Base-by-base conservation (phyloP, 1,284 basidiomycete species). In the Cutaneotrichosporon spelunceum region DNA sequence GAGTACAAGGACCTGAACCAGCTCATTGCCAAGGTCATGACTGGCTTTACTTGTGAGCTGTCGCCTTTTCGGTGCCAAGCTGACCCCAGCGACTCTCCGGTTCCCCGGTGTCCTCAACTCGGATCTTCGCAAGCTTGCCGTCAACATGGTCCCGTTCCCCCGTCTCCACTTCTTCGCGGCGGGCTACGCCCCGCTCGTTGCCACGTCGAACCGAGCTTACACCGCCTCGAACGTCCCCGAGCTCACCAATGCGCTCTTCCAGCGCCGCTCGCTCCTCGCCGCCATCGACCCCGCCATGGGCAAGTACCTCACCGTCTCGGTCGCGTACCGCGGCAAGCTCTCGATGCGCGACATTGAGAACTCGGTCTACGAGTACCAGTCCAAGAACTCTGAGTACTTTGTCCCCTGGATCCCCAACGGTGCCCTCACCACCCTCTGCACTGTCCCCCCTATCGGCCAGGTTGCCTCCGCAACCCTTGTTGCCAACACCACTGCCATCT, bases 31-130 rank as follows among this genome's bases (percentile, higher is more conserved):
- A 86, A 92, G 70, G 96, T 98, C 79, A 99, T 99, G 96, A 93
- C 91, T 56, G 95, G 95, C 68, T 62, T 74, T 60, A 75, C 30
- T 29, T 55, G 34, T 39, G 26, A 24, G 36, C 33, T 47, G 10
- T 9, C 13, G 16, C 10, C 13, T 3, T 13, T 6, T 39, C 33
- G 30, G 4, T 34, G 6, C 3, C 4, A 19, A n/a, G 14, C 53
- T 54, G 24, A 54, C 53, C 53, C 36, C 34, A 42, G 34, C 53
- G 30, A 42, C 53, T 70, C 70, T 76, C 42, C 74, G 80, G 71
- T 98, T 99, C 92, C 94, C 94, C 76, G 95, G 94, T 84, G 93
- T 95, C 81, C 87, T 98, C 75, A 98, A 97, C 87, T 97, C 94
- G 48, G 94, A 98, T 78, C 85, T 98, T 59, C 85, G 93, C 78